Evolutionary conservation across 495 filamentous ascomycete species (phyloP).

Genomic region (Beverwykella pulmonaria): DNA sequence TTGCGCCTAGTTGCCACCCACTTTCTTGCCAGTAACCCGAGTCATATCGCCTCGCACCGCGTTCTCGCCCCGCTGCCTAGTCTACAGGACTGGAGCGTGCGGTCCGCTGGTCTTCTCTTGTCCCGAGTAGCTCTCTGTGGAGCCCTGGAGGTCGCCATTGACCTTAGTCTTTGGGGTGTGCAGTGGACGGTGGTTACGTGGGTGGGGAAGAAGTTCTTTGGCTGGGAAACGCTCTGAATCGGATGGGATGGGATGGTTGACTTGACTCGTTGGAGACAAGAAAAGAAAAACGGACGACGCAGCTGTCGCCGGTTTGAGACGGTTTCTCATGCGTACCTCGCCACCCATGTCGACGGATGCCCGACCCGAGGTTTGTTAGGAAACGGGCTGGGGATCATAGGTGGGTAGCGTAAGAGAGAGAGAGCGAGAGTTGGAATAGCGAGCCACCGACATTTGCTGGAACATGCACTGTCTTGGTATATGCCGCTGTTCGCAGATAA

Average conservation of each 20-base stretch:
- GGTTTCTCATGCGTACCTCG: slow-evolving; percentile 15
- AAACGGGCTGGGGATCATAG: neutral
- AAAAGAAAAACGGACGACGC: neutral
- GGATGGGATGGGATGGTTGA: no score
- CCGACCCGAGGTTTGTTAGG: neutral
- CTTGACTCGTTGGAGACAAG: neutral
- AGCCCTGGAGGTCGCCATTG: slow-evolving; percentile 21
- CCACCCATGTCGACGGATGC: neutral
- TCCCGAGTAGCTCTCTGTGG: slow-evolving; percentile 29
- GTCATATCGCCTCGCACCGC: neutral
- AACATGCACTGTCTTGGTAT: neutral
- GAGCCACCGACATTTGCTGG: neutral
- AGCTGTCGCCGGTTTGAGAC: slow-evolving; percentile 8
- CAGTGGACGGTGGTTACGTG: slow-evolving; percentile 26
- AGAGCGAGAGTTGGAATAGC: neutral
- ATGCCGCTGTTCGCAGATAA: no score
- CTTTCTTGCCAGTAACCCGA: slow-evolving; percentile 8
- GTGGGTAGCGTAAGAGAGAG: neutral
- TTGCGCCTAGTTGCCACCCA: slow-evolving; percentile 26
- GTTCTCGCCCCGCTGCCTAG: slow-evolving; percentile 1
- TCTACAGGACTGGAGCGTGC: neutral
- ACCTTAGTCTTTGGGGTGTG: slow-evolving; percentile 30
- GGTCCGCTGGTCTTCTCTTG: slow-evolving; percentile 11
- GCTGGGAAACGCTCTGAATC: slow-evolving; percentile 29
- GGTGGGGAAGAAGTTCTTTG: slow-evolving; percentile 24